Evolutionary conservation across 2,329 filamentous ascomycete genomes (phyloP).

Genomic region (Colletotrichum graminicola): DNA sequence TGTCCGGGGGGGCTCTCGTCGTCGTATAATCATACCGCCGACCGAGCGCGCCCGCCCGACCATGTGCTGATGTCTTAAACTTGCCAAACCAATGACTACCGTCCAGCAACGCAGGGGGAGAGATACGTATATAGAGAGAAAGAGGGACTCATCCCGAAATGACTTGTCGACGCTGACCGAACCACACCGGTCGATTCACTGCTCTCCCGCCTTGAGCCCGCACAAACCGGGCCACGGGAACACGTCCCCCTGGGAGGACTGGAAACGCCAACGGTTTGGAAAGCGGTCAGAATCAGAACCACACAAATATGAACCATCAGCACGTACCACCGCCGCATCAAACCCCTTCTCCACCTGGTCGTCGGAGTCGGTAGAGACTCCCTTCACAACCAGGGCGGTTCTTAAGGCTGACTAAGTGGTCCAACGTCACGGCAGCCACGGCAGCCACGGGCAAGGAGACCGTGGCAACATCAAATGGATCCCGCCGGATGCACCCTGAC

Average conservation of each 20-base stretch:
- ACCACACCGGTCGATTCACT: neutral
- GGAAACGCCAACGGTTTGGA: slow-evolving; percentile 38
- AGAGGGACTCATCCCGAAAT: neutral
- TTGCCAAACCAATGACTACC: too few species aligned
- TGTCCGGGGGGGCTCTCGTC: neutral
- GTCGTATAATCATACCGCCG: neutral
- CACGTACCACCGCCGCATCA: slow-evolving; percentile 12
- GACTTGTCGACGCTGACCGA: too few species aligned
- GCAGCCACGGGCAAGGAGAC: neutral
- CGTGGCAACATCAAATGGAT: neutral
- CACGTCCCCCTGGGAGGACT: neutral
- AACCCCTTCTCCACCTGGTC: slow-evolving; percentile 16
- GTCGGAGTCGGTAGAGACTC: slow-evolving; percentile 27
- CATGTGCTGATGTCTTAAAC: neutral
- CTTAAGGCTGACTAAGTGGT: neutral
- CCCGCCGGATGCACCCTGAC: neutral
- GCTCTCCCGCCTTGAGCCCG: neutral
- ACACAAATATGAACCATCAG: neutral
- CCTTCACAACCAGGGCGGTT: neutral
- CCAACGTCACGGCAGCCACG: neutral
- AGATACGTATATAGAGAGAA: too few species aligned
- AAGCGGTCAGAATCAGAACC: neutral
- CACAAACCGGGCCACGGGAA: neutral
- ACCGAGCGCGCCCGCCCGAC: neutral
- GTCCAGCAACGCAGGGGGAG: neutral